phyloP scores from a whole-genome alignment of 2,329 filamentous ascomycete species.

The Fusarium napiforme region DNA sequence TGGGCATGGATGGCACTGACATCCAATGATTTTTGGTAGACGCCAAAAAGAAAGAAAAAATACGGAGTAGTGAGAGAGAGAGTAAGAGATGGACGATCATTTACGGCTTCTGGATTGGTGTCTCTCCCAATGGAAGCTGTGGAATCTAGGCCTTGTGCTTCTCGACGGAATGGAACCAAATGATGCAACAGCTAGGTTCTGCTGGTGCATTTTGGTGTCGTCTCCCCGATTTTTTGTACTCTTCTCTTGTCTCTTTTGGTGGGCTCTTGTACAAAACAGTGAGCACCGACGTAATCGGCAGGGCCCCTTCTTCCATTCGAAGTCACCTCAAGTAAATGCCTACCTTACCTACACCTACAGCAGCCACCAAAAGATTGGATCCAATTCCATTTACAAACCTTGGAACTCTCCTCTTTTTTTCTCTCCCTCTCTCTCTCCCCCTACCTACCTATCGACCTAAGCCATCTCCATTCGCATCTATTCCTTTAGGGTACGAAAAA shows the following conservation, averaged over 20 bases:
- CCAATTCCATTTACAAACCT: background rate
- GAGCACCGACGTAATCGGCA: constrained; percentile 40
- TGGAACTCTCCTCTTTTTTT: background rate
- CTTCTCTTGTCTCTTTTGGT: constrained; percentile 26
- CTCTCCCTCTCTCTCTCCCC: background rate
- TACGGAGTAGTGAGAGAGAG: background rate
- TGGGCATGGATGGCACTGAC: constrained; percentile 42
- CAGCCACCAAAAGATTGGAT: background rate
- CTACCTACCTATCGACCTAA: background rate
- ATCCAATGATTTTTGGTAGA: background rate
- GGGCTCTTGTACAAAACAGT: constrained; percentile 32
- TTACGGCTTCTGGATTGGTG: constrained; percentile 27
- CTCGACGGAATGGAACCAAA: constrained; percentile 31
- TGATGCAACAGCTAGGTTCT: constrained; percentile 39
- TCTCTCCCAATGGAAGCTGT: constrained; percentile 37
- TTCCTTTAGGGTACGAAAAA: background rate
- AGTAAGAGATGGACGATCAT: constrained; percentile 17
- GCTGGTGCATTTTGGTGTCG: background rate
- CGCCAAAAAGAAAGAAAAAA: background rate
- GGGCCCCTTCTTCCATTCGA: constrained; percentile 9
- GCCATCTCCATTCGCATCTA: background rate
- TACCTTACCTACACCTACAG: background rate
- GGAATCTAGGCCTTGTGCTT: constrained; percentile 33
- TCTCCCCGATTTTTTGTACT: constrained; percentile 25
- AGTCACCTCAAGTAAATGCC: constrained; percentile 1